A percentile compares a stretch with the other conserved stretches of the same genome.
phyloP scores from a whole-genome alignment of 768 basidiomycete species.

The Lentinula detonsa region DNA sequence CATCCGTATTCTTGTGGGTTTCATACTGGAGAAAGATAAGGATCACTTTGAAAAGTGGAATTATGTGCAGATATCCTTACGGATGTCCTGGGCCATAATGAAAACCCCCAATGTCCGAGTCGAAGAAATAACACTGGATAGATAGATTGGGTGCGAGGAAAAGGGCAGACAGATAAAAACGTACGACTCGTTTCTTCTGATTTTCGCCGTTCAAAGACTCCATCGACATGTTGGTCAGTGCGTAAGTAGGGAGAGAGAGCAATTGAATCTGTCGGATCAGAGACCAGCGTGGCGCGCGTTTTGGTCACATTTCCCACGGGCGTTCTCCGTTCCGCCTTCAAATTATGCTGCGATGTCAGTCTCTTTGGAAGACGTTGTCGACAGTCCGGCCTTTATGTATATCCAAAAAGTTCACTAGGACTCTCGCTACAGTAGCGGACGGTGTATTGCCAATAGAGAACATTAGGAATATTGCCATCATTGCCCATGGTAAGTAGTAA shows the following conservation, averaged over 20 bases:
- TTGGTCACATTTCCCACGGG: background rate
- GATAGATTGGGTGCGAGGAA: constrained; percentile 6
- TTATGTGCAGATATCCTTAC: constrained; percentile 32
- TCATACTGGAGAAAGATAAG: constrained; percentile 61
- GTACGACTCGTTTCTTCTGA: constrained; percentile 82
- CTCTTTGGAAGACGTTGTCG: constrained; percentile 1
- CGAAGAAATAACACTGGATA: constrained; percentile 94
- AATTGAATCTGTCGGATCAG: background rate
- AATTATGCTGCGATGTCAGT: constrained; percentile 2
- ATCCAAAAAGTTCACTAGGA: background rate
- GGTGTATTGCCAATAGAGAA: constrained; percentile 21
- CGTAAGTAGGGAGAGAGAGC: background rate
- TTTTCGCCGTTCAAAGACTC: constrained; percentile 64
- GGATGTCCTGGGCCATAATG: constrained; percentile 99
- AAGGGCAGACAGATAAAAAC: constrained; percentile 23
- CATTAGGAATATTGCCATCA: constrained; percentile 45
- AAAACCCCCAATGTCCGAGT: constrained; percentile 98
- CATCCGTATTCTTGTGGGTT: constrained; percentile 98
- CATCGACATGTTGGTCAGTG: constrained; percentile 24
- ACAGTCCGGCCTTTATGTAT: background rate
- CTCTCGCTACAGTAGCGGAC: background rate
- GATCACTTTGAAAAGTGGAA: constrained; percentile 6
- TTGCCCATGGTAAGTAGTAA: constrained; percentile 37
- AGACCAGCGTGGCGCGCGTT: background rate
- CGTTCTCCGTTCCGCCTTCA: background rate